A percentile compares a stretch with the other conserved stretches of the same genome.
Conservation (phyloP, 164 flowering plant genomes). For the Malania oleifera region DNA sequence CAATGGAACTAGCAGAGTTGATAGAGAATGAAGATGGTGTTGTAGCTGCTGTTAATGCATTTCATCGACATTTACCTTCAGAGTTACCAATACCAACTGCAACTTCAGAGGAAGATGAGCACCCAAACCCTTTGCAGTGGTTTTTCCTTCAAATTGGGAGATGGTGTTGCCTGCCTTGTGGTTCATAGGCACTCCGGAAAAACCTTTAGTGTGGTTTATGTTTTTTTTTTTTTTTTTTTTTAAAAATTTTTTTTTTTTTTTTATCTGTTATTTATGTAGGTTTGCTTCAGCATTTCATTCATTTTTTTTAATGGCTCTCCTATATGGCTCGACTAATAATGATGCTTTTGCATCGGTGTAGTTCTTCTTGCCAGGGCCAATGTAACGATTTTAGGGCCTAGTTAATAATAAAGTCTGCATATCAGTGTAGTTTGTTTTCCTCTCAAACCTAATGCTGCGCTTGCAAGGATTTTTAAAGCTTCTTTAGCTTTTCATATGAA, state of each 20-base stretch:
- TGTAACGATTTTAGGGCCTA: no score
- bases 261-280: neutral
- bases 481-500: no score
- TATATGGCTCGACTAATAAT: no score
- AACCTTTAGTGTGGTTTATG: neutral
- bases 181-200: constrained; percentile 18
- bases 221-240: neutral
- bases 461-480: no score
- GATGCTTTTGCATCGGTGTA: no score
- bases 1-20: constrained; percentile 55
- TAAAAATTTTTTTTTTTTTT: neutral
- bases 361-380: no score
- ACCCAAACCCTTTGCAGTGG: constrained; percentile 56
- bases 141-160: constrained; percentile 53
- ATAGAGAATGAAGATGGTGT: constrained; percentile 92
- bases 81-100: constrained; percentile 51
- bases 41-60: constrained; percentile 82
- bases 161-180: constrained; percentile 58
- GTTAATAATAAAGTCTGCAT: neutral
- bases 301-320: constrained; percentile 13
- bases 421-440: constrained; percentile 3
- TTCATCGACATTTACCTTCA: constrained; percentile 72
- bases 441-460: no score
- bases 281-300: constrained; percentile 12
- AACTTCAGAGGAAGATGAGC: constrained; percentile 32